Evolutionary conservation across 208 protist species (phyloP).

Genomic region (Herpetomonas tarakana): DNA sequence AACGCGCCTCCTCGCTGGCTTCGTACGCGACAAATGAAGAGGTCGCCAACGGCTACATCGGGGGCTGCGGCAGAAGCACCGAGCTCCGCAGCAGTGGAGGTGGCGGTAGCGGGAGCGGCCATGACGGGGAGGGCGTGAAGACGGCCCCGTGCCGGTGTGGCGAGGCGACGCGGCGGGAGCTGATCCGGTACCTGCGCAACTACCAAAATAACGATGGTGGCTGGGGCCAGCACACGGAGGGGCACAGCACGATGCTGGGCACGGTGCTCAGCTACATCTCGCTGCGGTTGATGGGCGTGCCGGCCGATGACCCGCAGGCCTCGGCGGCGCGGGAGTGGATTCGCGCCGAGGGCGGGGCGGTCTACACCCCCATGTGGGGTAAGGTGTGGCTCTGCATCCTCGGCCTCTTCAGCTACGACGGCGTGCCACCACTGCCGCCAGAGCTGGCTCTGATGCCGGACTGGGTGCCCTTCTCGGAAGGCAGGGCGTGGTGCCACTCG

Average conservation of each 20-base stretch:
- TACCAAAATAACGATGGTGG: conserved; percentile 95
- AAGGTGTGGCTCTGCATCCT: conserved; percentile 96
- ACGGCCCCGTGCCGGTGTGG: conserved; percentile 47
- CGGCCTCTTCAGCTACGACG: conserved; percentile 92
- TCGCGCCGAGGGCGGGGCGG: conserved; percentile 66
- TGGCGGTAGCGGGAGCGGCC: neutral
- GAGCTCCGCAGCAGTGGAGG: too few relatives aligned
- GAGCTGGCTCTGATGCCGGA: conserved; percentile 94
- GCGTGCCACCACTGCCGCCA: conserved; percentile 91
- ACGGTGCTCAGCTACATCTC: conserved; percentile 95
- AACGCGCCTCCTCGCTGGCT: neutral
- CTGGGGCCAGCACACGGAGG: conserved; percentile 96
- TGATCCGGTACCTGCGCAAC: conserved; percentile 94
- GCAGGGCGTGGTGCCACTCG: conserved; percentile 95
- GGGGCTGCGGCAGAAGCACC: neutral
- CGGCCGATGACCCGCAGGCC: conserved; percentile 52
- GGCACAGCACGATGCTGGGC: conserved; percentile 96
- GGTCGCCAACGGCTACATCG: neutral
- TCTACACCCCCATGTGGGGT: conserved; percentile 95
- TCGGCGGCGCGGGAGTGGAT: conserved; percentile 82
- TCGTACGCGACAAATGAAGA: conserved; percentile 4
- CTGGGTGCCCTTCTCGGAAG: conserved; percentile 89
- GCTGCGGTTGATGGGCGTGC: conserved; percentile 92
- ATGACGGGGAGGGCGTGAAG: conserved; percentile 8
- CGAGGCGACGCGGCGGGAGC: conserved; percentile 64